Base-by-base conservation (phyloP, 768 basidiomycete species). In the Mycena indigotica region DNA sequence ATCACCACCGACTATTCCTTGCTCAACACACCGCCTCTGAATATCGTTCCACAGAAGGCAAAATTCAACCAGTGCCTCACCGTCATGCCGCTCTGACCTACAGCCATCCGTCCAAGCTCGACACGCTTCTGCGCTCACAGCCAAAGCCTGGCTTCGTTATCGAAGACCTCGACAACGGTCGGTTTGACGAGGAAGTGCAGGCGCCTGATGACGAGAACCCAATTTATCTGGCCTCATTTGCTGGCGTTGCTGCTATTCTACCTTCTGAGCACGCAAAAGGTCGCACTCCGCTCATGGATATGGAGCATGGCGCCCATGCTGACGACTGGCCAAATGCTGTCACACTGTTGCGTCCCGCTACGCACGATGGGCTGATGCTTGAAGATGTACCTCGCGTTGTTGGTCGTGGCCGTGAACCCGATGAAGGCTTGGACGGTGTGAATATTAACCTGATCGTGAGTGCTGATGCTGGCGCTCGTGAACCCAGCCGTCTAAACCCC, bases 61-160 rank as follows among this genome's bases (percentile, higher is more conserved):
- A 65, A 38, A 85, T 93, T 60, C 83, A 85, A 58, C 85, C 81
- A 40, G 77, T 82, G 54, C 89, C 89, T 0, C 91, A 93, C 62
- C 77, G 73, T 25, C 77, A 72, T 32, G 89, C 78, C 35, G 91
- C 82, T 3, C 76, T 92, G 39, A 72, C 75, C 44, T 93, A 93
- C 69, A 70, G 82, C 2, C 73, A 76, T 38, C 77, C 80, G 30
- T 77, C 87, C 5, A 52, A 59, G 5, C 71, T 92, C 48, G 86
- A 90, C 52, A 76, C 80, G 0, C 72, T 73, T 51, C 73, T 86
- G 67, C 77, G 74, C 67, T 77, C 77, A 6, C 77, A 74, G 57
- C 72, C 83, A 17, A 77, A 83, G 62, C 82, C 84, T 5, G 91
- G 88, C 50, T 79, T 89, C 55, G 57, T 87, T 61, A 75, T 85